phyloP scores from a whole-genome alignment of 768 basidiomycete species.

The Tremella fuciformis region DNA sequence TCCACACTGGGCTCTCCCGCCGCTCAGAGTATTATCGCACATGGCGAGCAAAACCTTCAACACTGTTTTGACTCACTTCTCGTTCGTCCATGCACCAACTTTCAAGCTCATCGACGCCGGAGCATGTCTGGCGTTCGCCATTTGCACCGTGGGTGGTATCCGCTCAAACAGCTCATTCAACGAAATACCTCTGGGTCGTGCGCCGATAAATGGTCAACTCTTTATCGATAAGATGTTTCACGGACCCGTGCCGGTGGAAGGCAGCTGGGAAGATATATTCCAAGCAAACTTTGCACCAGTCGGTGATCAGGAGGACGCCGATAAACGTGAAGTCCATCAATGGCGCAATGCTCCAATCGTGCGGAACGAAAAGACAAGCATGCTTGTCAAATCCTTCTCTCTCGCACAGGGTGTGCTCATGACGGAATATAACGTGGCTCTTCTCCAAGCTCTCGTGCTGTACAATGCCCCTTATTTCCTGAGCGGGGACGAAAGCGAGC shows the following conservation, averaged over 20 bases:
- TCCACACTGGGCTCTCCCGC: slow-evolving; percentile 51
- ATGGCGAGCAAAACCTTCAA: slow-evolving; percentile 52
- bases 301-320: slow-evolving; percentile 15
- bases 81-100: slow-evolving; percentile 53
- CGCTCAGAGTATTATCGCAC: slow-evolving; percentile 43
- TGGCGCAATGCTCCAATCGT: slow-evolving; percentile 42
- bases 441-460: slow-evolving; percentile 45
- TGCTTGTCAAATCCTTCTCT: slow-evolving; percentile 53
- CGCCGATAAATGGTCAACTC: background rate
- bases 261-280: slow-evolving; percentile 34
- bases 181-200: background rate
- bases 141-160: slow-evolving; percentile 51
- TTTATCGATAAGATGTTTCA: slow-evolving; percentile 18
- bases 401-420: slow-evolving; percentile 49
- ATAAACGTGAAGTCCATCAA: slow-evolving; percentile 26
- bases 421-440: slow-evolving; percentile 47
- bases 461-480: slow-evolving; percentile 48
- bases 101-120: slow-evolving; percentile 50
- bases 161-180: slow-evolving; percentile 7
- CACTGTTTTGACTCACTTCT: slow-evolving; percentile 51
- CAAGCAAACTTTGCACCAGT: slow-evolving; percentile 18
- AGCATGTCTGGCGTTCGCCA: slow-evolving; percentile 52
- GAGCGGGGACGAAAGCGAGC: slow-evolving; percentile 37
- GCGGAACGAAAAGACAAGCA: slow-evolving; percentile 51
- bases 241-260: slow-evolving; percentile 31